Conservation (phyloP, 306 rosid species). For the Cajanus cajan region DNA sequence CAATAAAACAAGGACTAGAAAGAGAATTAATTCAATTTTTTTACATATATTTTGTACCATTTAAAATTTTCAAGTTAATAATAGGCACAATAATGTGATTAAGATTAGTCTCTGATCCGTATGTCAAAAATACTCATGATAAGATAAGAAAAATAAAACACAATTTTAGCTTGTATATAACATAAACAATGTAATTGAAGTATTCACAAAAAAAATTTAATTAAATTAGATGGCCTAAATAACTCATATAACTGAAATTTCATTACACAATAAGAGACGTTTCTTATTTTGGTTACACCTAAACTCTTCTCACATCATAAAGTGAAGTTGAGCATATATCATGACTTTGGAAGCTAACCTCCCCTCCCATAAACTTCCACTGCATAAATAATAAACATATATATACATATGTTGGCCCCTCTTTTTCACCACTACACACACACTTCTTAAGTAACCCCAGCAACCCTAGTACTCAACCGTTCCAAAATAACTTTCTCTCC, state of each 20-base stretch:
- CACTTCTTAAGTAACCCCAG: not conserved
- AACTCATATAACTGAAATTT: not conserved
- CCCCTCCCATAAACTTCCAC: not conserved
- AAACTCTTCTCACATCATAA: not conserved
- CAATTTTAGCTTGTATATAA: not conserved
- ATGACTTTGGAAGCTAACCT: not conserved
- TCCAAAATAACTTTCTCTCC: slow-evolving; percentile 8
- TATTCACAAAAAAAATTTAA: not conserved
- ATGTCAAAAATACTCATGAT: too few species aligned
- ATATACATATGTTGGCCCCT: not conserved
- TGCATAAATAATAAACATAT: not conserved
- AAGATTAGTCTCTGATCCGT: too few species aligned
- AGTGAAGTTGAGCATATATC: not conserved
- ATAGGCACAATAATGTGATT: too few species aligned
- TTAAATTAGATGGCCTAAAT: not conserved
- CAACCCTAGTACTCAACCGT: slow-evolving; percentile 16
- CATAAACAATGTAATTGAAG: not conserved
- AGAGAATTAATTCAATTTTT: too few species aligned
- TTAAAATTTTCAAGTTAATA: too few species aligned
- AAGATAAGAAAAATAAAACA: too few species aligned
- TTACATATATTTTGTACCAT: too few species aligned
- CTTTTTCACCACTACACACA: not conserved
- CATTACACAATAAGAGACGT: not conserved
- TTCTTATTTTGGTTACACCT: not conserved
- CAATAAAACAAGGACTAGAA: too few species aligned